phyloP scores from a whole-genome alignment of 805 yeast species.

The Cyberlindnera bimundalis region DNA sequence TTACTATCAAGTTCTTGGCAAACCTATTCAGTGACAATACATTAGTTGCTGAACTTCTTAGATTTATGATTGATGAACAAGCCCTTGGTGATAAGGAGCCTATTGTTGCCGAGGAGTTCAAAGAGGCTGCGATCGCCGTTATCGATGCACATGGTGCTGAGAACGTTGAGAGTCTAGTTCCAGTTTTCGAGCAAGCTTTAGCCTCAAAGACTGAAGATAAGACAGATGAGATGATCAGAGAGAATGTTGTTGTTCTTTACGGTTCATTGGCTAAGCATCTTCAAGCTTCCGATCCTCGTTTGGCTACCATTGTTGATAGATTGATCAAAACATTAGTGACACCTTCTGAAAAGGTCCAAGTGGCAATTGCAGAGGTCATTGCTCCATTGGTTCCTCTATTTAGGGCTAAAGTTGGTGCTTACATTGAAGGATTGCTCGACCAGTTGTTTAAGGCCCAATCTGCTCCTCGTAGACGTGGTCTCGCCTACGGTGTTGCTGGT shows the following conservation, averaged over 20 bases:
- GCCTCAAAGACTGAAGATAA: constrained; percentile 45
- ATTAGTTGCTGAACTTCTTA: constrained; percentile 52
- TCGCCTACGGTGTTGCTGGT: constrained; percentile 96
- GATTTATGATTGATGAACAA: constrained; percentile 56
- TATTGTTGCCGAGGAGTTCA: constrained; percentile 74
- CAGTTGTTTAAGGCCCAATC: constrained; percentile 52
- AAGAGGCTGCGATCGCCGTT: constrained; percentile 81
- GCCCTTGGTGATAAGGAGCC: constrained; percentile 75
- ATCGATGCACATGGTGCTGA: constrained; percentile 62
- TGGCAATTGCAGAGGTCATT: constrained; percentile 80
- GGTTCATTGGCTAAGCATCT: constrained; percentile 91
- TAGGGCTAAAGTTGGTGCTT: constrained; percentile 44
- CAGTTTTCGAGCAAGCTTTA: constrained; percentile 73
- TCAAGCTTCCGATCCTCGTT: constrained; percentile 59
- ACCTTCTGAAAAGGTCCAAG: constrained; percentile 88
- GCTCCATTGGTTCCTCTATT: constrained; percentile 74
- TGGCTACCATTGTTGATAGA: constrained; percentile 61
- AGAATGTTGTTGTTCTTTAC: constrained; percentile 79
- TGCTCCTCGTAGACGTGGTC: constrained; percentile 67
- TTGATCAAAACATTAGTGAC: constrained; percentile 73
- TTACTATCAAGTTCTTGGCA: constrained; percentile 57
- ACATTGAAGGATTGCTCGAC: constrained; percentile 56
- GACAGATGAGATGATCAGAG: constrained; percentile 61
- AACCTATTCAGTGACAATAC: constrained; percentile 33
- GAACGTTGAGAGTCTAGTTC: constrained; percentile 70